Evolutionary conservation across 179 eudicot genomes (phyloP).

Genomic region (Corrigiola litoralis): DNA sequence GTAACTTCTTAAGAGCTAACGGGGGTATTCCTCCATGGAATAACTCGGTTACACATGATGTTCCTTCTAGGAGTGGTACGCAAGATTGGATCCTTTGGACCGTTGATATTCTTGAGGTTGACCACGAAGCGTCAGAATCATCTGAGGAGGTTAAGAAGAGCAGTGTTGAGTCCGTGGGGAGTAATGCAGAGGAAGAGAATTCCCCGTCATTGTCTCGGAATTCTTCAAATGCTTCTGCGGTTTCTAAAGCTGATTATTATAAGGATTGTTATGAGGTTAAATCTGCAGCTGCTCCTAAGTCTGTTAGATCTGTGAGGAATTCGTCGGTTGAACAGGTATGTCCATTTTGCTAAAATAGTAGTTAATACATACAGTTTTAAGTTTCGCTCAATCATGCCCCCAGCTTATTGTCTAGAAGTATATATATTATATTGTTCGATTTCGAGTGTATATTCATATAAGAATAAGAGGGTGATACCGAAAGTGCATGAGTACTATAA

Average conservation of each 20-base stretch:
- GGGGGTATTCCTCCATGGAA: slow-evolving; percentile 34
- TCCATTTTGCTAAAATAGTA: neutral
- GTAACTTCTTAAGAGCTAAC: slow-evolving; percentile 33
- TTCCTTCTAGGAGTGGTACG: slow-evolving; percentile 17
- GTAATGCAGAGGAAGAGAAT: neutral
- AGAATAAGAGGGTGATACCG: too few relatives aligned
- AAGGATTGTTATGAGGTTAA: slow-evolving; percentile 13
- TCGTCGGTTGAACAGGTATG: slow-evolving; percentile 1
- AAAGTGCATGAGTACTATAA: too few relatives aligned
- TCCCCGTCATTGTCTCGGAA: slow-evolving; percentile 12
- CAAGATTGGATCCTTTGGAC: slow-evolving; percentile 36
- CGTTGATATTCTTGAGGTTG: slow-evolving; percentile 33
- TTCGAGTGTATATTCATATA: too few relatives aligned
- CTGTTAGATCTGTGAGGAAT: slow-evolving; percentile 6
- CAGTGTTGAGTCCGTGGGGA: neutral
- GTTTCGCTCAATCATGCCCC: neutral
- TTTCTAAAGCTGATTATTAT: neutral
- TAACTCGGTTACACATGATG: slow-evolving; percentile 36
- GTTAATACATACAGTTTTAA: neutral
- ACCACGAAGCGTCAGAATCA: slow-evolving; percentile 10
- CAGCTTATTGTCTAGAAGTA: too few relatives aligned
- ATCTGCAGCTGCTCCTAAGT: slow-evolving; percentile 12
- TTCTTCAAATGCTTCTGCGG: slow-evolving; percentile 1
- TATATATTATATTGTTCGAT: too few relatives aligned
- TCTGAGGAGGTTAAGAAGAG: neutral